Evolutionary conservation across 2,329 filamentous ascomycete species (phyloP).

Genomic region (Fusarium coffeatum): DNA sequence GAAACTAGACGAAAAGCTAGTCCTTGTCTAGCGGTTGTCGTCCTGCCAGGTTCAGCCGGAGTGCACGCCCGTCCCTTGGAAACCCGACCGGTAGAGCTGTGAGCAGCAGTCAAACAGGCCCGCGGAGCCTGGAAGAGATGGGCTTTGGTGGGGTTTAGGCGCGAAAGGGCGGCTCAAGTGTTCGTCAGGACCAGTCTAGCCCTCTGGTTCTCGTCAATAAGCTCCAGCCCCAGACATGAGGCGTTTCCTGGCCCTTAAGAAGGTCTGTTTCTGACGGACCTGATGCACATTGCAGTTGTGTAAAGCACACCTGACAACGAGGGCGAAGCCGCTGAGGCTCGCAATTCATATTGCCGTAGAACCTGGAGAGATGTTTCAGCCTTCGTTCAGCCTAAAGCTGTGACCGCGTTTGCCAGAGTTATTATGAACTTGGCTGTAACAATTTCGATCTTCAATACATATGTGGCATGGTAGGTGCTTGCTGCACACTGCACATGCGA

Average conservation of each 20-base stretch:
- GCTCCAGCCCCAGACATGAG: constrained; percentile 23
- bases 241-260: constrained; percentile 23
- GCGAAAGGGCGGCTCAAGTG: constrained; percentile 34
- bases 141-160: constrained; percentile 29
- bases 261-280: constrained; percentile 12
- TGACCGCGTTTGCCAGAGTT: neutral
- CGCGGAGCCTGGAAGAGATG: constrained; percentile 22
- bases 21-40: constrained; percentile 29
- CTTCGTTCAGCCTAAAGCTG: constrained; percentile 11
- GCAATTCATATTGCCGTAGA: constrained; percentile 16
- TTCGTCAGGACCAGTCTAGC: constrained; percentile 24
- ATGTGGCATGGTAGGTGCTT: constrained; percentile 7
- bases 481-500: neutral
- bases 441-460: constrained; percentile 20
- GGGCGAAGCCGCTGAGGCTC: constrained; percentile 22
- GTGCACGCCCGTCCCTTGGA: constrained; percentile 9
- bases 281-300: constrained; percentile 17
- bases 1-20: constrained; percentile 23
- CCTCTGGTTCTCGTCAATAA: constrained; percentile 9
- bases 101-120: constrained; percentile 4
- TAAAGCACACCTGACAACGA: constrained; percentile 21
- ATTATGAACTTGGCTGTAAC: neutral
- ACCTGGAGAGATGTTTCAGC: constrained; percentile 37
- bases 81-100: constrained; percentile 8
- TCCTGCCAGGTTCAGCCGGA: constrained; percentile 34